Conservation (phyloP, 192 early-diverging fungal genomes). For the Rhizoclosmatium sp. region DNA sequence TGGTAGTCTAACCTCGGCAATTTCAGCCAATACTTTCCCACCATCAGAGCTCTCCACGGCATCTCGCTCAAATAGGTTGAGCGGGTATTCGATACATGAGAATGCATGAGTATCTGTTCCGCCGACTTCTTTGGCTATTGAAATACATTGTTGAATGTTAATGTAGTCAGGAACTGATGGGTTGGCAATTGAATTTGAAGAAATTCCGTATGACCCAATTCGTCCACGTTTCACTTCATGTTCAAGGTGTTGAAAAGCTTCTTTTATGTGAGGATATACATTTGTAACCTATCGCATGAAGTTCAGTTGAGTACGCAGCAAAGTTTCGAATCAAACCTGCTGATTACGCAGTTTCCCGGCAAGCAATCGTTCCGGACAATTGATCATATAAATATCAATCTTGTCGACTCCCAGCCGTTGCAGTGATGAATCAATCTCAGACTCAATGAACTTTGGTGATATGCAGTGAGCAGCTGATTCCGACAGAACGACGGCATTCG, state of each 20-base stretch:
- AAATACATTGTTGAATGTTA: conserved; percentile 58
- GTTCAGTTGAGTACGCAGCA: conserved; percentile 23
- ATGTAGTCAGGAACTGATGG: conserved; percentile 68
- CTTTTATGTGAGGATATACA: conserved; percentile 67
- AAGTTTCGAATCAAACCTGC: not conserved
- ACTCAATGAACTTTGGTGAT: conserved; percentile 64
- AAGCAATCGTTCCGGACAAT: conserved; percentile 79
- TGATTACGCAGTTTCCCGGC: conserved; percentile 51
- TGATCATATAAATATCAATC: conserved; percentile 79
- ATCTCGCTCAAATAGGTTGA: conserved; percentile 79
- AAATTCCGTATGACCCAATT: conserved; percentile 74
- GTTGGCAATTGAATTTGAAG: conserved; percentile 70
- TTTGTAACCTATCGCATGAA: conserved; percentile 9
- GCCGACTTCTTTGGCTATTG: conserved; percentile 22
- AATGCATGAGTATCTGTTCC: conserved; percentile 58
- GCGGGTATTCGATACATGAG: conserved; percentile 70
- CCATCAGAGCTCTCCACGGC: conserved; percentile 51
- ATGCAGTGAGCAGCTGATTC: conserved; percentile 62
- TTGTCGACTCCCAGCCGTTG: conserved; percentile 58
- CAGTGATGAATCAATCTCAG: conserved; percentile 64
- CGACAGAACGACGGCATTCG: conserved; percentile 8
- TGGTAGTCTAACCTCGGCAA: conserved; percentile 19
- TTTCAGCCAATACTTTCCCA: conserved; percentile 31
- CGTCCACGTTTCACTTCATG: conserved; percentile 64
- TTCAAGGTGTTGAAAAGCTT: conserved; percentile 69